Percentiles rank a stretch among this genome's conserved stretches.
These are phyloP conservation scores for Russula sp. DNA, from an alignment of 768 basidiomycete species.

Conservation along the genomic window DNA sequence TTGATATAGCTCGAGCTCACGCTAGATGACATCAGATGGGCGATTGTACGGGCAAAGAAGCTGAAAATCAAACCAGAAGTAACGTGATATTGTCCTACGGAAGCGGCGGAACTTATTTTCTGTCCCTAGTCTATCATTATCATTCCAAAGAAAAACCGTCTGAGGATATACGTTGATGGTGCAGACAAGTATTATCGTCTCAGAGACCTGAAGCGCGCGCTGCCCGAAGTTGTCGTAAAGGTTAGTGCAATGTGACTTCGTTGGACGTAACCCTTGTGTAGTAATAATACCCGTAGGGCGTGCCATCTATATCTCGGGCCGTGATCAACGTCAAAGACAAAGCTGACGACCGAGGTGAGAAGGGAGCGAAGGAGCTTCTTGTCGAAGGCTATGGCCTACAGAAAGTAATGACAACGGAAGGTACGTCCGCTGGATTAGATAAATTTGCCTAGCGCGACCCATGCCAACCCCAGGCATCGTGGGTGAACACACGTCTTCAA, in stretches of 20 bases:
- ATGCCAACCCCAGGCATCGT: constrained; percentile 58
- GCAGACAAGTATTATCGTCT: constrained; percentile 76
- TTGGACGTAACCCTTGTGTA: too few relatives aligned
- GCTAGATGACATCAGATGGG: constrained; percentile 88
- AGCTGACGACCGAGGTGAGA: constrained; percentile 67
- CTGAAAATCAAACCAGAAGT: constrained; percentile 90
- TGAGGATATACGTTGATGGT: constrained; percentile 74
- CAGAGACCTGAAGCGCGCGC: constrained; percentile 75
- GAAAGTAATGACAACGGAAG: constrained; percentile 96
- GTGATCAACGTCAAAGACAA: constrained; percentile 96
- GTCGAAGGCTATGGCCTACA: constrained; percentile 97
- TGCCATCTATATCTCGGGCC: constrained; percentile 80
- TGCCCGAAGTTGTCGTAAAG: constrained; percentile 88
- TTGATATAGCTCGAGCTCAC: constrained; percentile 74
- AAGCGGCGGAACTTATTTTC: background rate
- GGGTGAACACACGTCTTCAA: constrained; percentile 87
- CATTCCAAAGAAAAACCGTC: constrained; percentile 62
- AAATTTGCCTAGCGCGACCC: background rate
- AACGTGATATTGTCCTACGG: background rate
- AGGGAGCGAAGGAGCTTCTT: constrained; percentile 84
- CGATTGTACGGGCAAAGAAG: constrained; percentile 79
- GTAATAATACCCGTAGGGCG: constrained; percentile 48
- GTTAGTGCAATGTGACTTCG: constrained; percentile 31
- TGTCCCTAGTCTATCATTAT: constrained; percentile 59
- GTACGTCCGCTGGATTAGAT: constrained; percentile 33